Base-by-base conservation (phyloP, 2,329 filamentous ascomycete species). In the Stachybotrys chlorohalonatus region DNA sequence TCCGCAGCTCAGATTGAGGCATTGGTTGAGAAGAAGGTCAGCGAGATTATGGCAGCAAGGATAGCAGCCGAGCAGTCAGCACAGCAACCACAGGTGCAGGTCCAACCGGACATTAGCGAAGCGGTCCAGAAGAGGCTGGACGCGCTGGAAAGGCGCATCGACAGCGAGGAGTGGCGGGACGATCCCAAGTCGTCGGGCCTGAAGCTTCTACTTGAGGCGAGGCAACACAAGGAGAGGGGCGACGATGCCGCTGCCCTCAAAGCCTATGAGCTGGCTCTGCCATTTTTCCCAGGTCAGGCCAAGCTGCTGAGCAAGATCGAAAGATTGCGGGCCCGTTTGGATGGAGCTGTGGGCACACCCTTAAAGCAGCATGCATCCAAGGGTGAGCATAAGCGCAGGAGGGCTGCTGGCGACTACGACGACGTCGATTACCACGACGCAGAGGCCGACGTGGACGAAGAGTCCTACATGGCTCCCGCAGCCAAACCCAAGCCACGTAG, bases 1-100 rank as follows among this genome's bases (percentile, higher is more conserved):
- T 87, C 85, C 0, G 81, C 85, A 16, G 86, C 84, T 11, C 86
- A 85, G 53, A 95, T 97, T 57, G 92, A 96, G 68, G 89, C 91
- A 46, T 85, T 96, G 73, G 90, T 97, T 1, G 89, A 96, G 70
- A 89, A 87, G 62, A 95, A 95, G 64, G 89, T 97, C 1, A 86
- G 87, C 56, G 91, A 96, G 72, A 91, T 94, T 42, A 76, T 97
- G 1, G 90, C 92, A 0, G 85, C 86, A n/a, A 83, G 87, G 53
- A 60, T 63, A 39, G 82, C 86, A 47, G 72, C 78, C 15, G 71
- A 79, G 56, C 66, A 68, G 51, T 60, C 67, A n/a, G 59, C 65
- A 36, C 63, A 69, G 11, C 62, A 68, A 30, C 59, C 68, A 60
- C 58, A 72, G 60, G 66, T 71, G 55, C 65, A 65, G 54, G 57